Base-by-base conservation (phyloP, 2,329 filamentous ascomycete genomes). In the Aspergillus luchuensis region DNA sequence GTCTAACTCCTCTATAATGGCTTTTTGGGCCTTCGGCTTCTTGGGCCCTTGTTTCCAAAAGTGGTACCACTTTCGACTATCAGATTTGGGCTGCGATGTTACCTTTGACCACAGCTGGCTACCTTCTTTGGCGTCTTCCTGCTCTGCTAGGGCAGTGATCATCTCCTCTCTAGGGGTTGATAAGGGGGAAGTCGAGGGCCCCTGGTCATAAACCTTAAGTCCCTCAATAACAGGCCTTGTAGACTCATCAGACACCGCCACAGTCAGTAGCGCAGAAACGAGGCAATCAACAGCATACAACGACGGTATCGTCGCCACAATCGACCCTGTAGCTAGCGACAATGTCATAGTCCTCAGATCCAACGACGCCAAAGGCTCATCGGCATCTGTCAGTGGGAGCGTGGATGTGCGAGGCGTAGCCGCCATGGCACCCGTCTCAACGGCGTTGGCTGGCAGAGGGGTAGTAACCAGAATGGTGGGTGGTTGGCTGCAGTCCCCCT, bases 261-360 rank as follows among this genome's bases (percentile, higher is more conserved):
- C 76, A 2, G 78, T 74, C 17, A 83, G 66, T 7, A 82, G 71
- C 4, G 80, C 76, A 1, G 79, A 76, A 48, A 83, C 69, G 11
- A 82, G 66, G 5, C 79, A 78, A 63, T 83, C 81, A 38, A 82
- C 78, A 7, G 78, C 77, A 60, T 82, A 82, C 30, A 81, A 66
- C 6, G 79, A 81, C 1, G 79, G 78, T 8, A 82, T 76, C 0
- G 74, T 75, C 6, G 72, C 69, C 2, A 74, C 71, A 8, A 81
- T 79, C 1, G 74, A 69, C 3, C 72, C 71, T 1, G 79, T 73
- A 19, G 75, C 75, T 39, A 83, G 74, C 1, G 75, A 74, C 0
- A 81, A 68, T 0, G 73, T 76, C 59, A 74, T 72, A 2, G 75
- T 78, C 25, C 72, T 72, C 13, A 82, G 71, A 57, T 81, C 79